phyloP scores from a whole-genome alignment of 1,139 yeast species.

The Magnusiomyces sp. region DNA sequence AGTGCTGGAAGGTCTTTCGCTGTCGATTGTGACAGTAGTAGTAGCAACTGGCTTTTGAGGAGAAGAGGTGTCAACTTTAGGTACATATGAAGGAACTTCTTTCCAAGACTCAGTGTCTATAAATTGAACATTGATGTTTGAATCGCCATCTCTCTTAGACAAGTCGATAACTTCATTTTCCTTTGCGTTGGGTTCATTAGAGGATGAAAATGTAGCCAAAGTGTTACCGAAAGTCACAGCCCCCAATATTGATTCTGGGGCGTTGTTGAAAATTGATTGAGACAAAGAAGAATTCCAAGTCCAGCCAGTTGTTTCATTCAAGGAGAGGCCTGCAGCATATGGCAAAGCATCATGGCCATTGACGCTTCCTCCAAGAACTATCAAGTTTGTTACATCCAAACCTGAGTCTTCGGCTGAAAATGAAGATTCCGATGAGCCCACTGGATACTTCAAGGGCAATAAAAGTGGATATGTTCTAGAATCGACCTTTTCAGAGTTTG shows the following conservation, averaged over 20 bases:
- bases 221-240: conserved; percentile 37
- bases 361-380: conserved; percentile 36
- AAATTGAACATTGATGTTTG: conserved; percentile 7
- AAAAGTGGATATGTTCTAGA: conserved; percentile 42
- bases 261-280: conserved; percentile 12
- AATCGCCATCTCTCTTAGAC: not conserved
- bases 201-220: conserved; percentile 28
- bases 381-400: conserved; percentile 16
- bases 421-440: conserved; percentile 15
- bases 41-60: conserved; percentile 11
- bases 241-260: conserved; percentile 27
- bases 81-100: not conserved
- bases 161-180: not conserved
- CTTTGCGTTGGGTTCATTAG: not conserved
- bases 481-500: conserved; percentile 32
- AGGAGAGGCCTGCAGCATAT: conserved; percentile 33
- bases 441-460: conserved; percentile 35
- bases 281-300: conserved; percentile 30
- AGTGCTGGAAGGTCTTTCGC: conserved; percentile 7
- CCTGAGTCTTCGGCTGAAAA: conserved; percentile 6
- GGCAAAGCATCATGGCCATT: conserved; percentile 37
- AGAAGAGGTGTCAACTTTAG: conserved; percentile 4
- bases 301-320: conserved; percentile 37
- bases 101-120: conserved; percentile 11
- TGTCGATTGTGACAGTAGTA: conserved; percentile 14